phyloP scores from a whole-genome alignment of 805 yeast species.

The Pichia occidentalis region DNA sequence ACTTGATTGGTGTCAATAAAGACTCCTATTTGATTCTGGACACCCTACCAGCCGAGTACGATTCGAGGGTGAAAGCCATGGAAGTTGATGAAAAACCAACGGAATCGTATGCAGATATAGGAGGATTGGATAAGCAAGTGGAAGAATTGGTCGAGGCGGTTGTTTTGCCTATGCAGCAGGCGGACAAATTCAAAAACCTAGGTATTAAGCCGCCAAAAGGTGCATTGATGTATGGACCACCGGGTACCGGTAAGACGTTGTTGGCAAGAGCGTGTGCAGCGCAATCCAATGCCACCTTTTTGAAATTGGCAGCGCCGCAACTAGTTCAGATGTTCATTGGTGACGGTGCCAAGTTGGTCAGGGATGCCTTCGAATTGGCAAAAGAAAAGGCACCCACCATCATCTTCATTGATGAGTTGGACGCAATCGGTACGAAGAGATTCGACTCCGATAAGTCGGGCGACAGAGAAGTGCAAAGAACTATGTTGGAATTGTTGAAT shows the following conservation, averaged over 20 bases:
- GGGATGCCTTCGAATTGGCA: conserved; percentile 96
- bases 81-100: conserved; percentile 99
- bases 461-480: conserved; percentile 97
- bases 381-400: conserved; percentile 98
- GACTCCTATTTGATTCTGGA: conserved; percentile 91
- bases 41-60: conserved; percentile 95
- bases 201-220: conserved; percentile 99
- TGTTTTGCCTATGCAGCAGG: conserved; percentile 96
- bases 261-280: conserved; percentile 99
- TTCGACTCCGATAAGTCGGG: conserved; percentile 97
- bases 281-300: conserved; percentile 94
- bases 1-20: conserved; percentile 94
- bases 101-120: conserved; percentile 94
- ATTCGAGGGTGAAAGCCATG: conserved; percentile 96
- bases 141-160: conserved; percentile 98
- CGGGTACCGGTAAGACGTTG: conserved; percentile 97
- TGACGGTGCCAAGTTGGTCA: conserved; percentile 95
- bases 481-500: conserved; percentile 95
- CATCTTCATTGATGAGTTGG: conserved; percentile 95
- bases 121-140: conserved; percentile 96
- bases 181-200: conserved; percentile 86
- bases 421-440: conserved; percentile 97
- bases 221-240: conserved; percentile 98
- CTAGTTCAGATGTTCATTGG: conserved; percentile 98
- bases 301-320: conserved; percentile 96